Base-by-base conservation (phyloP, 495 filamentous ascomycete genomes). In the Penicillium cataractarum region DNA sequence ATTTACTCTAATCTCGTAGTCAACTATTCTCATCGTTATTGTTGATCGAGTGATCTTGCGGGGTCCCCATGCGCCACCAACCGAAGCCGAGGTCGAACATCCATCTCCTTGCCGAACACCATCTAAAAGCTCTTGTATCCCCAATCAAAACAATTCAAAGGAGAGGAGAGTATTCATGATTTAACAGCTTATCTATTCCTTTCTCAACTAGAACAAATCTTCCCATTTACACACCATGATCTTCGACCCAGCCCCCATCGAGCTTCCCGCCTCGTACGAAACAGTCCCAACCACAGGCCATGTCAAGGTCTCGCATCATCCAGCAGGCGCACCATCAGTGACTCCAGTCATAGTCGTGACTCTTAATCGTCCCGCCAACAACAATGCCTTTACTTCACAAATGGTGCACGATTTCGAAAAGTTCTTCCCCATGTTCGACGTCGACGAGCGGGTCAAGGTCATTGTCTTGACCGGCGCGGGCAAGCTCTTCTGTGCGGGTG, bases 401-500 rank as follows among this genome's bases (percentile, higher is more conserved):
- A 88, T 89, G 83, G 76, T 81, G 61, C 46, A 70, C 0, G 83
- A 84, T 65, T 78, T 89, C 37, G 82, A 84, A 62, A 66, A 71
- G 31, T 79, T 82, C 40, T 89, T 84, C 72, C 62, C 73, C 40
- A 70, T 83, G 51, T 81, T 89, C 59, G 84, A 86, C 54, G 63
- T 80, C 58, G 83, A 86, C 55, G 76, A 81, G 17, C 79, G 83
- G 17, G 85, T 89, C 29, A 85, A 84, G 59, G 81, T 78, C 12
- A 72, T 88, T 35, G 80, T 88, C 6, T 63, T 89, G 13, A 87
- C 87, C 0, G 85, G 86, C 39, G 68, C 75, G n/a, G 86, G 86
- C 22, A 76, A 76, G 58, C 84, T 84, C 31, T 90, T 88, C 73
- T 89, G 86, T 66, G 86, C 86, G 9, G 86, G 87, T n/a, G 85